Conservation (phyloP, 2,329 filamentous ascomycete species). For the Neofusicoccum kwambonambiense region DNA sequence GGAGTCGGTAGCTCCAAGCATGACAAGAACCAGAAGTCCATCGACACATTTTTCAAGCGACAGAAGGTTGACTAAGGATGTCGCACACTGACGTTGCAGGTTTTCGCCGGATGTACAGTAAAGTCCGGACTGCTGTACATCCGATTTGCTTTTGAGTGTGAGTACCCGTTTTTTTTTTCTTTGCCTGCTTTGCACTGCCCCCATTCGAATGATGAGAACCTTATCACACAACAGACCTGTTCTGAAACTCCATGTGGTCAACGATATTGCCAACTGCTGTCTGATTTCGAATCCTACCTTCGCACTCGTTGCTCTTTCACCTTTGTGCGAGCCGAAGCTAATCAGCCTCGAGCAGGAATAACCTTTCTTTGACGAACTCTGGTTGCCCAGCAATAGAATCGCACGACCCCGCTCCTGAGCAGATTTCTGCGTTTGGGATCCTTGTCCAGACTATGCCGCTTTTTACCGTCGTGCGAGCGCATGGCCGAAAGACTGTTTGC, state of each 20-base stretch:
- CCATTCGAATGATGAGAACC: slow-evolving; percentile 53
- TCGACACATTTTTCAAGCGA: slow-evolving; percentile 76
- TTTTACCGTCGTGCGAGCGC: too few relatives aligned
- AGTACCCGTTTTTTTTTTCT: slow-evolving; percentile 17
- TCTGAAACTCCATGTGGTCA: slow-evolving; percentile 72
- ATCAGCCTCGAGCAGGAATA: background rate
- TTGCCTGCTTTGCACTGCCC: slow-evolving; percentile 19
- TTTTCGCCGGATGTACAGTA: background rate
- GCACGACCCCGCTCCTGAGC: too few relatives aligned
- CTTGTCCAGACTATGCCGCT: too few relatives aligned
- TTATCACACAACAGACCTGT: slow-evolving; percentile 78
- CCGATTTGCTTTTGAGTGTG: slow-evolving; percentile 26
- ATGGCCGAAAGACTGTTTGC: background rate
- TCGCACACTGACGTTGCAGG: background rate
- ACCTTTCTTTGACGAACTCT: too few relatives aligned
- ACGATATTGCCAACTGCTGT: slow-evolving; percentile 78
- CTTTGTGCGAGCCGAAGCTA: background rate
- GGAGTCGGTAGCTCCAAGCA: slow-evolving; percentile 77
- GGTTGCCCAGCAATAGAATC: too few relatives aligned
- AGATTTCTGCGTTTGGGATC: too few relatives aligned
- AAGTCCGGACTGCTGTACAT: background rate
- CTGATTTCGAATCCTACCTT: slow-evolving; percentile 51
- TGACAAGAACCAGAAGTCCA: slow-evolving; percentile 71
- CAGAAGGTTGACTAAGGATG: slow-evolving; percentile 40
- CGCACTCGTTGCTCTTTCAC: background rate